A percentile compares a stretch with the other conserved stretches of the same genome.
These are phyloP conservation scores for Rhynchosporium agropyri DNA, from an alignment of 2,329 filamentous ascomycete genomes.

Conservation along the genomic window DNA sequence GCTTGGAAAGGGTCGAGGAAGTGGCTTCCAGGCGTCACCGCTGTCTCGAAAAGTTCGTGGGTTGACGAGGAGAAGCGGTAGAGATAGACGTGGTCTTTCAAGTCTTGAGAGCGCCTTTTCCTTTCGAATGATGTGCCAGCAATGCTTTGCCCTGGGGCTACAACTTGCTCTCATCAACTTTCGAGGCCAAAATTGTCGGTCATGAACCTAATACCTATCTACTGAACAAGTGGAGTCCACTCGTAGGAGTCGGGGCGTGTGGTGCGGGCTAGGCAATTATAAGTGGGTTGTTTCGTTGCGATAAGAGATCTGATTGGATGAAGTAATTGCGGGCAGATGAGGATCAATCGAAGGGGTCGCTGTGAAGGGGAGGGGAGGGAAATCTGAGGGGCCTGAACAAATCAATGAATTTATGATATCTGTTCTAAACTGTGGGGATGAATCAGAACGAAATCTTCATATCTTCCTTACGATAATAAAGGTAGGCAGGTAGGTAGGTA, in stretches of 20 bases:
- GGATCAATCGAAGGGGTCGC: background rate
- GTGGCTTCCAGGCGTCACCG: constrained; percentile 22
- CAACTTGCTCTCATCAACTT: constrained; percentile 14
- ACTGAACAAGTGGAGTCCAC: constrained; percentile 7
- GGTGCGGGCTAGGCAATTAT: constrained; percentile 9
- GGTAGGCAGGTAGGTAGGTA: background rate
- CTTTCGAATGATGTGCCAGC: constrained; percentile 14
- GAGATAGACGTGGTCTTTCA: constrained; percentile 20
- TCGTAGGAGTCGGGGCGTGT: constrained; percentile 2
- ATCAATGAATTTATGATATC: background rate
- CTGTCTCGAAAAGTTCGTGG: background rate
- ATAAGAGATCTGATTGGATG: background rate
- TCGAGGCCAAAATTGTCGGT: constrained; percentile 12
- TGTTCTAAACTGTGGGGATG: background rate
- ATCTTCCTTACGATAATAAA: background rate
- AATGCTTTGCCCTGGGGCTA: constrained; percentile 20
- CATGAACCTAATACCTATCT: background rate
- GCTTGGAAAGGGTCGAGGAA: background rate
- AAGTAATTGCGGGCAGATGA: background rate
- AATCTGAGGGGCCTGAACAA: background rate
- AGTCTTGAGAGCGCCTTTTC: background rate
- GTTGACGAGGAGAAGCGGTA: constrained; percentile 1
- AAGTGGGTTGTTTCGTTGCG: background rate
- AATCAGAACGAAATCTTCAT: background rate
- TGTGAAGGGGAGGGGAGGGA: background rate